Evolutionary conservation across 495 filamentous ascomycete species (phyloP), one percentile per base, ranked within the genome.

Genomic region (Neohortaea acidophila): DNA sequence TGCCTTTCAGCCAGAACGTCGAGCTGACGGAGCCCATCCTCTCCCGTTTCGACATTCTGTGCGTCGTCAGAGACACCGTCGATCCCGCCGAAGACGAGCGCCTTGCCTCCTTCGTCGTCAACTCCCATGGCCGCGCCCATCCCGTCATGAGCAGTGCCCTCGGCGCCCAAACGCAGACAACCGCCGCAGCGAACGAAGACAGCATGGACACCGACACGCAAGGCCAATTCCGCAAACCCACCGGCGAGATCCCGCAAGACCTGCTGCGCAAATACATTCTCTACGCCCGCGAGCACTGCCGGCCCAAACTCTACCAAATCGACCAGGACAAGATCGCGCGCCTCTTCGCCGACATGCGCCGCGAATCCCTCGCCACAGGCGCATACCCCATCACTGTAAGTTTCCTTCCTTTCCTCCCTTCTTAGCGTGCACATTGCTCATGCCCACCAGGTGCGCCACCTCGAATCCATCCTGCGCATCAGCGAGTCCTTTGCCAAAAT

Each of bases 11-110:
- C 2, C 72, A 92, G 51, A 99, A 99, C 48, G 91, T 99, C 32
- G 84, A 96, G 51, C 69, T 99, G 28, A 99, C 89, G 0, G 89
- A 99, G 54, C 89, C 91, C 38, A 96, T 99, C 53, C 59, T 99
- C 46, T 94, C 87, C 9, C 91, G 91, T 71, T 99, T 99, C 61
- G 91, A 99, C 51, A 92, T 99, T 48, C 76, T 99, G 33, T 92
- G 84, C 54, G 91, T 99, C 18, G 85, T 99, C 21, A 79, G 91
- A 21, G 91, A 99, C 56, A 84, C 87, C 4, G 91, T 99, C n/a
- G 87, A 96, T 50, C 89, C 91, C 0, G 66, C 61, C n/a, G 83
- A 94, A 56, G 91, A 99, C 48, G 91, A 96, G 62, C 75, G 86
- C 14, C 70, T 99, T 10, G 91, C 91, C 27, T 77, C 75, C 32